Percentiles rank a stretch among this genome's conserved stretches.
Conservation (phyloP, 768 basidiomycete genomes). For the Leccinum broughii region DNA sequence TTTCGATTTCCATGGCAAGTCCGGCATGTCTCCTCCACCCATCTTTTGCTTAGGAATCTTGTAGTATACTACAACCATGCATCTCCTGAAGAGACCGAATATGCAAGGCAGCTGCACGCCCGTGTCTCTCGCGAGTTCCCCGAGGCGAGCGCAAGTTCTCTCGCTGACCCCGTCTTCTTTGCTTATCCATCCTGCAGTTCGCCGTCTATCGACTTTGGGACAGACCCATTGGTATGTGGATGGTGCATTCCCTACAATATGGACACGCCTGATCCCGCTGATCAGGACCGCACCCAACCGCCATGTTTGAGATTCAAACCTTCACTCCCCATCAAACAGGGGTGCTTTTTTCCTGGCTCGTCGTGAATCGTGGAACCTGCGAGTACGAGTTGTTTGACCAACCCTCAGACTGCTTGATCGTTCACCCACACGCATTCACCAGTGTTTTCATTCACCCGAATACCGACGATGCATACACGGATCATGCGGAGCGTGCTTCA, state of each 20-base stretch:
- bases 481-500: constrained; percentile 61
- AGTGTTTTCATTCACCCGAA: constrained; percentile 72
- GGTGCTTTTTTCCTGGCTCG: constrained; percentile 65
- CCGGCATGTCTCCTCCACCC: neutral
- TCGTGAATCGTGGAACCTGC: constrained; percentile 66
- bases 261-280: neutral
- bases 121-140: constrained; percentile 65
- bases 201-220: constrained; percentile 65
- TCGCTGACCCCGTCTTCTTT: neutral
- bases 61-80: constrained; percentile 64
- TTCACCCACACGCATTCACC: neutral
- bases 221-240: constrained; percentile 53
- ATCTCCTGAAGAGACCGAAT: constrained; percentile 43
- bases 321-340: constrained; percentile 70
- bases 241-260: neutral
- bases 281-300: constrained; percentile 64
- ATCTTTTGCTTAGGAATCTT: neutral
- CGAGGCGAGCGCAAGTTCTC: constrained; percentile 47
- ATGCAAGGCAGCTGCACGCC: constrained; percentile 58
- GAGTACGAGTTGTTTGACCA: constrained; percentile 47
- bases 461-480: constrained; percentile 54
- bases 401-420: neutral
- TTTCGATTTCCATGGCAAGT: constrained; percentile 73
- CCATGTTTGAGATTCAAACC: constrained; percentile 73
- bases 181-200: constrained; percentile 39